Percentiles rank a stretch among this genome's conserved stretches.
phyloP scores from a whole-genome alignment of 2,329 filamentous ascomycete genomes.

The Penicillium rolfsii region DNA sequence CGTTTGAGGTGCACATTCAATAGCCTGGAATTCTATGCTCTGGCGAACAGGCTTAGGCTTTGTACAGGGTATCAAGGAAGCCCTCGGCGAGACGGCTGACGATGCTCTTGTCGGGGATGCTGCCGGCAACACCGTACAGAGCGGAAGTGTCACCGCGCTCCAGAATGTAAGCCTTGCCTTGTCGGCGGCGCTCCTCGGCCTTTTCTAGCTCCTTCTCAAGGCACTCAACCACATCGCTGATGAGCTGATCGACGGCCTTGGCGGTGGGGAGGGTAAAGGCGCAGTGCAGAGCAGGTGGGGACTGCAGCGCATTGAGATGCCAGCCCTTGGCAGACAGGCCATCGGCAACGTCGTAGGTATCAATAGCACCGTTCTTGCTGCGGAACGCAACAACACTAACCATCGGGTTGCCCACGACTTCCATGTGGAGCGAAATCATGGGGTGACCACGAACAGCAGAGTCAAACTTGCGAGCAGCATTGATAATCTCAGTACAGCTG shows the following conservation, averaged over 20 bases:
- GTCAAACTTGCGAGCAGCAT: conserved; percentile 79
- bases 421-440: conserved; percentile 70
- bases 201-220: conserved; percentile 74
- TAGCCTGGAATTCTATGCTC: conserved; percentile 5
- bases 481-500: conserved; percentile 85
- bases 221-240: conserved; percentile 67
- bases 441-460: conserved; percentile 72
- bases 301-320: conserved; percentile 94
- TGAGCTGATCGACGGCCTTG: conserved; percentile 76
- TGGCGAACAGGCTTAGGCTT: conserved; percentile 59
- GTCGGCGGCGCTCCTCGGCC: conserved; percentile 67
- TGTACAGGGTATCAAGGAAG: conserved; percentile 91
- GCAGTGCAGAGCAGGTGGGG: conserved; percentile 88
- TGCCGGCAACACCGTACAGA: conserved; percentile 92
- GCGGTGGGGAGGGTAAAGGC: conserved; percentile 88
- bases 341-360: conserved; percentile 94
- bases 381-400: conserved; percentile 90
- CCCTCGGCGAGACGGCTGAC: conserved; percentile 87
- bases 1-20: conserved; percentile 18
- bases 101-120: conserved; percentile 91
- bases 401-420: conserved; percentile 79
- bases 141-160: conserved; percentile 74
- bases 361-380: conserved; percentile 68
- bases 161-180: conserved; percentile 59
- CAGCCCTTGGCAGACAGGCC: conserved; percentile 82